Evolutionary conservation across 371 early-diverging fungal species (phyloP), one percentile per base, ranked within the genome.

Genomic region (Encephalitozoon romaleae): DNA sequence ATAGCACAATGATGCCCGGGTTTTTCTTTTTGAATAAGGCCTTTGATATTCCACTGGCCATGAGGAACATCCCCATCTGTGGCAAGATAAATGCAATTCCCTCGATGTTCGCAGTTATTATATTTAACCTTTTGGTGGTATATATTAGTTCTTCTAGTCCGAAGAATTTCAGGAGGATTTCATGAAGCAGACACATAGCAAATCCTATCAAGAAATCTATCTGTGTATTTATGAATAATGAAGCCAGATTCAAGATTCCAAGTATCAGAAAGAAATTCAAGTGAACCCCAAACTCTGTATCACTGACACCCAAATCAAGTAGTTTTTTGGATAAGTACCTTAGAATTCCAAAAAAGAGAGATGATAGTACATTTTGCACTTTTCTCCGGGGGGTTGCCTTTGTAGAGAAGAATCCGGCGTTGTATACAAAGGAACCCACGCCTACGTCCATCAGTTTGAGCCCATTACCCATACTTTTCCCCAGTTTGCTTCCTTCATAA

Each of bases 391-490:
- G n/a, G 9, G 8, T n/a, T n/a, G 59, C 30, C 21, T n/a, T 25
- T 59, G 34, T n/a, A 12, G 59, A 59, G 28, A 59, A 59, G 25
- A 83, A 55, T 6, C 83, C 85, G 9, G 66, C 75, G 41, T 80
- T 79, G 28, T 77, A 75, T 52, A 83, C 63, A 54, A 80, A 85
- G 6, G 73, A 75, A 4, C 75, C 79, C 41, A 85, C 79, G n/a
- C 85, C 85, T 18, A 83, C 65, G 72, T 85, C 85, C 85, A 85
- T 85, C 5, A 83, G 67, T 15, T 74, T 75, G 8, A 79, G 54
- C 47, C 82, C 82, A 71, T 74, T 77, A 66, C 64, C 42, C 38
- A 69, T 55, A 8, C 66, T 68, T 65, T 84, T 84, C 4, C 28
- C 18, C 55, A 83, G 73, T 41, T 66, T 41, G 9, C 72, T 70